Evolutionary conservation across 2,329 filamentous ascomycete genomes (phyloP).

Genomic region (Xylaria polymorpha): DNA sequence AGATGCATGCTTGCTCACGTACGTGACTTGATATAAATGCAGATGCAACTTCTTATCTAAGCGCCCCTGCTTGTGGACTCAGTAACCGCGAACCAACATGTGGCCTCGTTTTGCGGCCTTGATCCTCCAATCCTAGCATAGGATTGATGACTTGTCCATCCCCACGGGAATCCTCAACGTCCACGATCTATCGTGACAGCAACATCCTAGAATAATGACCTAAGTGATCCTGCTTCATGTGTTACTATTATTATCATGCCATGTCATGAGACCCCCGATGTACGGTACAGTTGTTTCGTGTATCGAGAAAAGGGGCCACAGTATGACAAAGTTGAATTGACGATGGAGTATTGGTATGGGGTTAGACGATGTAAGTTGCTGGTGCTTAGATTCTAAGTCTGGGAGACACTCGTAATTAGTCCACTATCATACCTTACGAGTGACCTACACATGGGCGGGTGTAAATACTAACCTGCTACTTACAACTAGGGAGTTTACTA

Average conservation of each 20-base stretch:
- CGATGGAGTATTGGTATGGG: neutral
- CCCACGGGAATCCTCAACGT: neutral
- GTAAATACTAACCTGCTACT: neutral
- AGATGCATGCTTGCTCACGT: neutral
- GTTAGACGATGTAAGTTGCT: neutral
- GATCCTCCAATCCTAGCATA: neutral
- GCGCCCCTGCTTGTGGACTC: neutral
- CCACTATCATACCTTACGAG: neutral
- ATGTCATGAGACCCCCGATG: neutral
- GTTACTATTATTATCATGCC: slow-evolving; percentile 1
- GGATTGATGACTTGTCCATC: neutral
- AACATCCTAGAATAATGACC: neutral
- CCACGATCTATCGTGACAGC: neutral
- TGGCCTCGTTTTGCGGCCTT: neutral
- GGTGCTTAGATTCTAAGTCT: neutral
- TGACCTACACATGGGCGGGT: neutral
- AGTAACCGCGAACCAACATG: neutral
- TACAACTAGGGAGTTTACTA: neutral
- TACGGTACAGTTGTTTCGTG: neutral
- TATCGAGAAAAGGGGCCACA: neutral
- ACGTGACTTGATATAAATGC: slow-evolving; percentile 1
- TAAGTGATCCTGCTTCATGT: neutral
- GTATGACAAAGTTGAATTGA: neutral
- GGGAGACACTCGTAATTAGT: no score
- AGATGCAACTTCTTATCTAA: neutral